These are phyloP conservation scores for Penicillium polonicum DNA, from an alignment of 2,329 filamentous ascomycete species.

Conservation along the genomic window DNA sequence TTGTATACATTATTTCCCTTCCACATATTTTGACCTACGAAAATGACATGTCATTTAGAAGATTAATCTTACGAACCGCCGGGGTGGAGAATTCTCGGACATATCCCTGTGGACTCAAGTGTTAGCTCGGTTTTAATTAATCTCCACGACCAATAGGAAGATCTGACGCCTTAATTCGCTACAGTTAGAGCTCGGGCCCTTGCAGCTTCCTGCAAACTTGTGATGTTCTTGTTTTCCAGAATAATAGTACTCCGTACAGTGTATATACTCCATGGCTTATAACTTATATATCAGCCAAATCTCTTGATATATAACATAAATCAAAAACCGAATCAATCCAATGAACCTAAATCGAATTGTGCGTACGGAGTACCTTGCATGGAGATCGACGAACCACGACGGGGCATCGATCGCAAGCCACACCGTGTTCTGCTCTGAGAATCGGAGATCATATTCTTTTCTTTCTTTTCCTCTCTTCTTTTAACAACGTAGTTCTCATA, in stretches of 20 bases:
- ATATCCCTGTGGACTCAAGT: neutral
- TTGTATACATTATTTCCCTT: neutral
- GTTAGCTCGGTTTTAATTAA: neutral
- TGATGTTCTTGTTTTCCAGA: neutral
- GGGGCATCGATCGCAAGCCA: conserved; percentile 11
- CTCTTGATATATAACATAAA: neutral
- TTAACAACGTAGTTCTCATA: neutral
- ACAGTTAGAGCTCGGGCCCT: neutral
- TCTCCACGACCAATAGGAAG: neutral
- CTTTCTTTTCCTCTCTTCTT: neutral
- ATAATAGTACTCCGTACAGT: neutral
- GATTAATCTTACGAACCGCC: conserved; percentile 14
- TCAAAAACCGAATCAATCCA: neutral
- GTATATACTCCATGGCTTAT: neutral
- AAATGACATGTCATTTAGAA: neutral
- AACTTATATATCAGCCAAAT: too few relatives aligned
- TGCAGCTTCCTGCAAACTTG: neutral
- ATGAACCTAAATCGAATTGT: neutral
- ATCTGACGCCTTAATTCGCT: neutral
- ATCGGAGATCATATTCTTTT: conserved; percentile 10
- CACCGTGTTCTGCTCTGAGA: conserved; percentile 5
- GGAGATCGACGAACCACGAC: conserved; percentile 17
- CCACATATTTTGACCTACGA: neutral
- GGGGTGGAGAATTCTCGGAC: conserved; percentile 13
- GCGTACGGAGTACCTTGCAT: conserved; percentile 13